These are phyloP conservation scores for Candida morakotiae DNA, from an alignment of 805 yeast species.

Conservation along the genomic window DNA sequence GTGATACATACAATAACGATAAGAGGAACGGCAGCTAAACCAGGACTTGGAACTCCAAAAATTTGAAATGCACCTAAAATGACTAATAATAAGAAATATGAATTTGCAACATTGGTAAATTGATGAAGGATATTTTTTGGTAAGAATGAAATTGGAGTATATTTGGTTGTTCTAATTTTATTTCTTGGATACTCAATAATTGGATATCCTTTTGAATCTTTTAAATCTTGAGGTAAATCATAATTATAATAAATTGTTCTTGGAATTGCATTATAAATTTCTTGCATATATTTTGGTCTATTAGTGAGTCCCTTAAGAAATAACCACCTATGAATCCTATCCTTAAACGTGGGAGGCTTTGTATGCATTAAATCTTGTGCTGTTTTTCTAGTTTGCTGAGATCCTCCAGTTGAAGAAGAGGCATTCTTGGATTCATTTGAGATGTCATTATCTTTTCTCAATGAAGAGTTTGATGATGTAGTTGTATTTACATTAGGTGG, in stretches of 20 bases:
- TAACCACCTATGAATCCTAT: constrained; percentile 14
- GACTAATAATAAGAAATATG: constrained; percentile 52
- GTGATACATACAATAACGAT: constrained; percentile 74
- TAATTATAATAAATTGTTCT: constrained; percentile 48
- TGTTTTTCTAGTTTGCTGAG: constrained; percentile 8
- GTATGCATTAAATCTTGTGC: constrained; percentile 14
- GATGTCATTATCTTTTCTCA: constrained; percentile 1
- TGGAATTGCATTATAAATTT: constrained; percentile 35
- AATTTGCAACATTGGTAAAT: constrained; percentile 56
- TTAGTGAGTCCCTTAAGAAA: constrained; percentile 20
- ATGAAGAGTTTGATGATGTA: not conserved
- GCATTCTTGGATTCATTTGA: constrained; percentile 4
- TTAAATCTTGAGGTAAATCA: constrained; percentile 42
- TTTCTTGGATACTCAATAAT: constrained; percentile 44
- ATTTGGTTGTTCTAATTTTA: constrained; percentile 60
- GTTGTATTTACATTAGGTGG: not conserved
- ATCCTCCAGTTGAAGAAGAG: constrained; percentile 1
- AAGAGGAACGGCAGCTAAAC: constrained; percentile 73
- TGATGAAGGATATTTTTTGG: constrained; percentile 55
- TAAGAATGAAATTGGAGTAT: constrained; percentile 53
- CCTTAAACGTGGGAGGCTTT: constrained; percentile 20
- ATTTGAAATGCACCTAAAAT: constrained; percentile 58
- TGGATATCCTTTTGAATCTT: constrained; percentile 30
- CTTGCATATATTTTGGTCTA: constrained; percentile 31
- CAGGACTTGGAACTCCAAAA: constrained; percentile 73